A percentile compares a stretch with the other conserved stretches of the same genome.
These are phyloP conservation scores for Cladophialophora chaetospira DNA, from an alignment of 2,329 filamentous ascomycete genomes.

Conservation along the genomic window DNA sequence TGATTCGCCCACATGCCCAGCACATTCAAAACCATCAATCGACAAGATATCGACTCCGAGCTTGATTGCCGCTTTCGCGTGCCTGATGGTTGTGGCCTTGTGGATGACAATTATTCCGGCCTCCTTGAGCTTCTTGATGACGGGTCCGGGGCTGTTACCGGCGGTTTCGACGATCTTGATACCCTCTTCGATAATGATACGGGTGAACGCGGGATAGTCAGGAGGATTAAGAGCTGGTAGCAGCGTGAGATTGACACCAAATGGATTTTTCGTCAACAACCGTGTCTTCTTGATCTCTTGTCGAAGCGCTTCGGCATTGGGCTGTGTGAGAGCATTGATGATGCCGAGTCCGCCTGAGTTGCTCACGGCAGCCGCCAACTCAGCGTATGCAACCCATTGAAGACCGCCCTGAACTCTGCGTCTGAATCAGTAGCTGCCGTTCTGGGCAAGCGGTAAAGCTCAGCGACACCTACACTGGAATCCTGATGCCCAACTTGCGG, in stretches of 20 bases:
- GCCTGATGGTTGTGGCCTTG: slow-evolving; percentile 96
- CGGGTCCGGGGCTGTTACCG: slow-evolving; percentile 84
- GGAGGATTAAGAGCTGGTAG: slow-evolving; percentile 87
- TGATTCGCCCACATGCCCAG: slow-evolving; percentile 62
- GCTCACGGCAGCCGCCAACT: slow-evolving; percentile 54
- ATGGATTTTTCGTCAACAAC: slow-evolving; percentile 64
- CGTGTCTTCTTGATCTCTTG: slow-evolving; percentile 89
- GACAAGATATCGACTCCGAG: slow-evolving; percentile 94
- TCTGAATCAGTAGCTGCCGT: neutral
- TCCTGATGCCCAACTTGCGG: slow-evolving; percentile 12
- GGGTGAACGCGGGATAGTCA: slow-evolving; percentile 88
- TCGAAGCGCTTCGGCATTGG: slow-evolving; percentile 85
- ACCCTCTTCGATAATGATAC: slow-evolving; percentile 90
- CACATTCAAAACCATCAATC: slow-evolving; percentile 98
- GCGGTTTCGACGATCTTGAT: slow-evolving; percentile 90
- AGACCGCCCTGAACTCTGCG: slow-evolving; percentile 51
- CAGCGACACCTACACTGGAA: slow-evolving; percentile 1
- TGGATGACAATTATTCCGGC: slow-evolving; percentile 80
- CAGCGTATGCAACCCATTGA: slow-evolving; percentile 59
- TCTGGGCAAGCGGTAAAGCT: slow-evolving; percentile 39
- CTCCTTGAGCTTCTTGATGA: slow-evolving; percentile 85
- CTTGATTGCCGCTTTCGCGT: slow-evolving; percentile 87
- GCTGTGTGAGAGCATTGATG: slow-evolving; percentile 74
- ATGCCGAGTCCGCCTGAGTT: slow-evolving; percentile 57
- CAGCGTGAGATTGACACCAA: slow-evolving; percentile 93